Evolutionary conservation across 2,329 filamentous ascomycete genomes (phyloP), one percentile per base, ranked within the genome.

Genomic region (Xylaria sp.): DNA sequence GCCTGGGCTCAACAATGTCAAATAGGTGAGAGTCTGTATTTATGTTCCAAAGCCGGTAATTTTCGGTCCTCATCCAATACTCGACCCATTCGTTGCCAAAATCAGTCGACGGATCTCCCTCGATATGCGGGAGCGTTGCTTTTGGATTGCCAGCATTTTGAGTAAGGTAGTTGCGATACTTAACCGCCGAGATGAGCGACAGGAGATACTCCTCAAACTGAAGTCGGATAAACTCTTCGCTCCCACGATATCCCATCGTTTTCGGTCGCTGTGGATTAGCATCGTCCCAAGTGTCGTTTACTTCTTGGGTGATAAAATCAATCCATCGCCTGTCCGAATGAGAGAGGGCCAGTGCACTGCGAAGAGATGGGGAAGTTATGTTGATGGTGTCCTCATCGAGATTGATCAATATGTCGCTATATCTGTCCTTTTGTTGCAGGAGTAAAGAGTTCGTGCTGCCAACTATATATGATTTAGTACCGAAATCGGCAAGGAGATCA

Each of bases 151-250:
- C 80, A 5, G 81, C 79, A 70, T 89, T 82, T 65, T 82, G 80
- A 19, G 80, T 79, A 30, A 90, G 83, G 76, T 91, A 91, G 75
- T 89, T 90, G 79, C 94, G 94, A 78, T 97, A 98, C 78, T 98
- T 98, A 73, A 94, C 92, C 0, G 93, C 90, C 0, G 94, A 93
- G 51, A 98, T 88, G 70, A 99, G 86, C 0, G 94, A 93, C 27
- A 98, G 86, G 5, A 99, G 87, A 77, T 99, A 99, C 76, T 98
- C 94, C 81, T 99, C 96, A 71, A 99, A 99, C 76, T 98, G 95
- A 48, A 98, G 88, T 34, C 96, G 89, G 74, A 99, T 99, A 76
- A 98, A 98, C 78, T 98, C 96, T 81, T 99, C 96, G 70, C 94
- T 98, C 34, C 96, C 96, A 45, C 93, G 90, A 76, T 98, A 99